These are phyloP conservation scores for Pseudogymnoascus pannorum DNA, from an alignment of 2,329 filamentous ascomycete genomes.

Conservation along the genomic window DNA sequence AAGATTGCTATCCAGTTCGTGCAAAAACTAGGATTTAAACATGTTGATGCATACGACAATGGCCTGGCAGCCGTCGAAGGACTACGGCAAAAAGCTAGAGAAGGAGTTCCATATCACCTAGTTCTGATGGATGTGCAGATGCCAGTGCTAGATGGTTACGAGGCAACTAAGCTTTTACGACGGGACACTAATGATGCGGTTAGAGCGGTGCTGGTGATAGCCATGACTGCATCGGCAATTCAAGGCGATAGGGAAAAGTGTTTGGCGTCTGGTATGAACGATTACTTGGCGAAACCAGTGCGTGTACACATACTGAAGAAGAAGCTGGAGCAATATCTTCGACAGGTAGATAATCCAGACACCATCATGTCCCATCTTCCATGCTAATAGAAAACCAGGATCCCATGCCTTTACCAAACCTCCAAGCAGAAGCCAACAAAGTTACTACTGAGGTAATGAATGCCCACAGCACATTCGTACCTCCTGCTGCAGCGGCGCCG, in stretches of 20 bases:
- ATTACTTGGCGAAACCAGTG: conserved; percentile 94
- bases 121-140: conserved; percentile 96
- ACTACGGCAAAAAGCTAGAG: conserved; percentile 62
- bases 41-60: conserved; percentile 82
- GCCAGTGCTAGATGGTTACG: conserved; percentile 87
- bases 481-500: conserved; percentile 11
- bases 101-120: conserved; percentile 75
- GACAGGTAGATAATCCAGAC: conserved; percentile 20
- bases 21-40: conserved; percentile 71
- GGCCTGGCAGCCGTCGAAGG: conserved; percentile 83
- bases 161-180: conserved; percentile 77
- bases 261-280: conserved; percentile 94
- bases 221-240: conserved; percentile 94
- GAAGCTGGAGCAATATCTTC: conserved; percentile 65
- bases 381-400: conserved; percentile 11
- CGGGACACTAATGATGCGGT: conserved; percentile 70
- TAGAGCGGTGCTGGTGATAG: conserved; percentile 81
- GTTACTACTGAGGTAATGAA: conserved; percentile 20
- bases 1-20: conserved; percentile 91
- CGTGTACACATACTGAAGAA: conserved; percentile 77
- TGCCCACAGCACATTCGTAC: conserved; percentile 14
- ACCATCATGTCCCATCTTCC: not conserved
- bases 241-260: conserved; percentile 93
- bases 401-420: conserved; percentile 19
- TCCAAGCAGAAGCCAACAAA: conserved; percentile 21